Conservation (phyloP, 345 rosid genomes). For the Citrus hindsii region DNA sequence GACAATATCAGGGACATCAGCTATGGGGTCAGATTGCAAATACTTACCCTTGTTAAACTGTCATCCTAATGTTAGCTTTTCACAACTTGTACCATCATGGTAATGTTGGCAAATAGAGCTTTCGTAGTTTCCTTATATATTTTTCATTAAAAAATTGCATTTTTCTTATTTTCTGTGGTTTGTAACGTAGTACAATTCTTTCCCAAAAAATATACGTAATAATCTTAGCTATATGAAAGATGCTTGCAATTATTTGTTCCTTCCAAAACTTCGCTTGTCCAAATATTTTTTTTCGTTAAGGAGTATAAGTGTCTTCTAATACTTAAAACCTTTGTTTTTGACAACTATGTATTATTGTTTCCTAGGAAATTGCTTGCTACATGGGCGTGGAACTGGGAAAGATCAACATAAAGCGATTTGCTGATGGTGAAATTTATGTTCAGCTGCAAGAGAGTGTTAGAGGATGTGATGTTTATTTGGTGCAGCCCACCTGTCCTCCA, state of each 20-base stretch:
- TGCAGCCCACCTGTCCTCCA: constrained; percentile 97
- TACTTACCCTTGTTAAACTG: neutral
- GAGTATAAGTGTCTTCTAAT: neutral
- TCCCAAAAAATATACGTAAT: neutral
- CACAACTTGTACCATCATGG: neutral
- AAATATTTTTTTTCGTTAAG: too few relatives aligned
- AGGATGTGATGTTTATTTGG: constrained; percentile 86
- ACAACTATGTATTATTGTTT: neutral
- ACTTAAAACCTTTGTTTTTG: neutral
- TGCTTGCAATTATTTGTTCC: neutral
- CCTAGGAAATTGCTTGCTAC: constrained; percentile 88
- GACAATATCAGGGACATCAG: neutral
- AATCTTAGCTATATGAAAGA: neutral
- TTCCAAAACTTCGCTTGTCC: neutral
- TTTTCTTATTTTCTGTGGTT: neutral
- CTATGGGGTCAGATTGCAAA: neutral
- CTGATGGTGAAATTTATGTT: constrained; percentile 94
- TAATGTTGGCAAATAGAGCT: neutral
- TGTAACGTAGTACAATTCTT: neutral
- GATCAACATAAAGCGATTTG: constrained; percentile 83
- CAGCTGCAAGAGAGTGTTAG: constrained; percentile 95
- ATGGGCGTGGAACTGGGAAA: constrained; percentile 94
- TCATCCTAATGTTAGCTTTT: neutral
- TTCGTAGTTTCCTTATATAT: neutral
- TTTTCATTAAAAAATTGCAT: neutral